phyloP scores from a whole-genome alignment of 108 stramenopile genomes.

The Nitzschia inconspicua region DNA sequence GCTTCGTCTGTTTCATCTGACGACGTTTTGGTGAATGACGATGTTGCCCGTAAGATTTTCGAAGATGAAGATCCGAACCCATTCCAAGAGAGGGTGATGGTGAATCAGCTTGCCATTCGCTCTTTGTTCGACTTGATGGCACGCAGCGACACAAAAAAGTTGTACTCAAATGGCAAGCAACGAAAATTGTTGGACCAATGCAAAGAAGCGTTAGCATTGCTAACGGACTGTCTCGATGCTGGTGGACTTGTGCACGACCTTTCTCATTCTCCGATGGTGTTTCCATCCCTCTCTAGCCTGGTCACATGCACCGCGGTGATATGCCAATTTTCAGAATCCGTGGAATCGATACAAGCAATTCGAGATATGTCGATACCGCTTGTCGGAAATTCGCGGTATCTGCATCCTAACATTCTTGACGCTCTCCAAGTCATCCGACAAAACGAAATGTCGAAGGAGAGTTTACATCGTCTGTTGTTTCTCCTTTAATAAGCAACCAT shows the following conservation, averaged over 20 bases:
- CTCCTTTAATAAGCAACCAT: background rate
- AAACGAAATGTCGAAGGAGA: background rate
- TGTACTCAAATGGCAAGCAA: background rate
- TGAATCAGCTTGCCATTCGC: constrained; percentile 32
- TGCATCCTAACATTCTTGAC: background rate
- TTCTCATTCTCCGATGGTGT: constrained; percentile 21
- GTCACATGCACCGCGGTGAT: background rate
- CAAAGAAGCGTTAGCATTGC: background rate
- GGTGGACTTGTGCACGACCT: constrained; percentile 27
- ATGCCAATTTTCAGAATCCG: background rate
- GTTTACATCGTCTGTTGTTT: background rate
- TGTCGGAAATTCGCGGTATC: background rate
- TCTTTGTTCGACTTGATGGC: constrained; percentile 5
- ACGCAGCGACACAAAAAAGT: background rate
- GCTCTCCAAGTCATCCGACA: background rate
- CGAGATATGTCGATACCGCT: background rate
- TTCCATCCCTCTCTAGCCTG: constrained; percentile 25
- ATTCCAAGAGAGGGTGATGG: constrained; percentile 31
- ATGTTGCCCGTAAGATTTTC: constrained; percentile 48
- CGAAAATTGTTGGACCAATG: background rate
- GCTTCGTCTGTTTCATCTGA: background rate
- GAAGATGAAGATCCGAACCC: constrained; percentile 62
- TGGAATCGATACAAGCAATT: background rate
- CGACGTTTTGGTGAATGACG: constrained; percentile 11
- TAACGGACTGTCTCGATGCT: background rate